Base-by-base conservation (phyloP, 2,329 filamentous ascomycete species). In the Niveomyces coronatus region DNA sequence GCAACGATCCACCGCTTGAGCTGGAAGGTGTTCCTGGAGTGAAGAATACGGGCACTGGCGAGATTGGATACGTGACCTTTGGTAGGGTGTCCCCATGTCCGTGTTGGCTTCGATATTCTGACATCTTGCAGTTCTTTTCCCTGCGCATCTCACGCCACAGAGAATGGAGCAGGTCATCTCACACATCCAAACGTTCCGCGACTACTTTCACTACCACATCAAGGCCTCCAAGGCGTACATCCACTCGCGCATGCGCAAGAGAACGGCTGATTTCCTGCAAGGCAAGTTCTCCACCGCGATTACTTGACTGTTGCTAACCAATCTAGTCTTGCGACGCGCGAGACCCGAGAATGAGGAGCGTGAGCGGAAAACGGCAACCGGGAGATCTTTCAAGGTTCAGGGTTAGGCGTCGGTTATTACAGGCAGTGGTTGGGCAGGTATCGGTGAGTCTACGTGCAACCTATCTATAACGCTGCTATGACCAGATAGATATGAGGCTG, bases 181-280 rank as follows among this genome's bases (percentile, higher is more conserved):
- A 35, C 93, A 98, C 61, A 96, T 99, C 53, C 93, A 99, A 65
- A 99, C 91, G 11, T 98, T 98, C 84, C 85, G 91, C 49, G 91
- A 98, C 58, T 98, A 98, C 64, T 98, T 99, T 72, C 91, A 99
- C 63, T 99, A 99, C 62, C 91, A 98, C 64, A 98, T 98, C 66
- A 98, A 98, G 67, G 93, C 91, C 20, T 95, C 88, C 45, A 98
- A 98, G 71, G 91, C 93, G 37, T 98, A 95, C 56, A 98, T 98
- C 48, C 91, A 98, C 71, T 93, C 88, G 23, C 79, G 93, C 54
- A 98, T 98, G 91, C 81, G 91, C 58, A 85, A 89, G 69, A 79
- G 91, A 60, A 98, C 93, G 9, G 91, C 91, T 35, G 93, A 98
- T 61, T 98, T 98, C 69, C 77, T 98, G 41, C 93, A 98, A 75